Base-by-base conservation (phyloP, 164 flowering plant genomes). In the Saururus chinensis region DNA sequence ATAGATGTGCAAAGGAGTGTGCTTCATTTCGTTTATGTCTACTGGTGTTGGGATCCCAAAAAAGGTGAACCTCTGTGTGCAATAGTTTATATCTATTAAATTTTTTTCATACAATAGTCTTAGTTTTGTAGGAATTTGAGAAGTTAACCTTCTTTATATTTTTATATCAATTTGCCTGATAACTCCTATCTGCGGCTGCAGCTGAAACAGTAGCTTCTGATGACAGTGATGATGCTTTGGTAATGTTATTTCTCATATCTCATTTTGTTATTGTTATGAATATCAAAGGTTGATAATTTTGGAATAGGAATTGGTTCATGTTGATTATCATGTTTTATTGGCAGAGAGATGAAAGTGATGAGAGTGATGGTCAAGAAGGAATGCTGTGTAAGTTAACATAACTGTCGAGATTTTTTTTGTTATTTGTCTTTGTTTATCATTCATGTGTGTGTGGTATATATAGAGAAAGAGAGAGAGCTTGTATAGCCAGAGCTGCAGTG, bases 321-420 rank as follows among this genome's bases (percentile, higher is more conserved):
- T 51, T 40, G 48, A 20, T 22, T 19, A 56, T 25, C 7, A 19
- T 62, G 16, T 54, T 30, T 19, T 53, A n/a, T 62, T 17, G 84
- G 88, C 65, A 73, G 64, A 59, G 26, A 60, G 84, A 66, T 40
- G 79, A 71, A 68, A 82, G 74, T 55, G 87, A 72, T 52, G 86
- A 74, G 63, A 76, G 84, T 76, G 80, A 81, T 42, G 92, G 86
- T 63, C 89, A 85, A 42, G 96, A 84, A 24, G 93, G 96, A 74
- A 75, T 89, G 85, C 85, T 89, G 16, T 89, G 93, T 89, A 72
- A 87, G 93, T 86, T 30, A 25, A 7, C 13, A 45, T 17, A 45
- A 9, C 17, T 45, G 4, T 17, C 11, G 11, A 45, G 2, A 12
- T 45, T 45, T 13, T 45, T 17, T 45, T 45, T 45, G 14, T 12